These are phyloP conservation scores for Populus nigra DNA, from an alignment of 345 rosid genomes.

Conservation along the genomic window DNA sequence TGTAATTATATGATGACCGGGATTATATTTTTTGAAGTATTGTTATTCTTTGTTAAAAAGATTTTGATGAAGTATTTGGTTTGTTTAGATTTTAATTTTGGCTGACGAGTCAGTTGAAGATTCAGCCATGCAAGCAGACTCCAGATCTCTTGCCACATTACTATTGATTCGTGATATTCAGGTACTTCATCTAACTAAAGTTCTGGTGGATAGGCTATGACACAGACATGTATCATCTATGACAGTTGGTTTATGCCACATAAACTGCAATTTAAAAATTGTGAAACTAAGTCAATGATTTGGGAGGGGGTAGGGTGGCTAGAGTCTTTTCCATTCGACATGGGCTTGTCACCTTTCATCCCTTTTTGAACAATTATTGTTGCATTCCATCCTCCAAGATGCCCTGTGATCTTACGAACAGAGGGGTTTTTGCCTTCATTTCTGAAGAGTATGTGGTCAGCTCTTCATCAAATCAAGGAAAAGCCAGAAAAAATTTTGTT, in stretches of 20 bases:
- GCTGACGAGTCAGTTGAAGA: constrained; percentile 80
- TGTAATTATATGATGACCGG: background rate
- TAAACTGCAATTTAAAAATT: background rate
- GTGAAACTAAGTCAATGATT: background rate
- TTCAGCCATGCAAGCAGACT: constrained; percentile 80
- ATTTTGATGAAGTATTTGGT: constrained; percentile 3
- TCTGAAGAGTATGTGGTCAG: background rate
- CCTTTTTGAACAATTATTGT: background rate
- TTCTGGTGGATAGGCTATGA: background rate
- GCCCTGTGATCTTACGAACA: background rate
- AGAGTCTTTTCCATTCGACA: background rate
- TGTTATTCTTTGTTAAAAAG: background rate
- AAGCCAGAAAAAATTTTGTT: background rate
- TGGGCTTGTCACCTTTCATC: background rate
- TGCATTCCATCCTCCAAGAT: background rate
- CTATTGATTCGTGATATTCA: constrained; percentile 74
- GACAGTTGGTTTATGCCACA: background rate
- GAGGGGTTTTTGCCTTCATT: background rate
- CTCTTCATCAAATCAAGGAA: background rate
- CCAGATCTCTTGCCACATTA: constrained; percentile 74
- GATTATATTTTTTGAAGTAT: background rate
- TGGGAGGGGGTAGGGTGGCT: background rate
- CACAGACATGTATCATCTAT: background rate
- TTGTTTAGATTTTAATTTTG: constrained; percentile 60
- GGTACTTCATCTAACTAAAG: constrained; percentile 34